Conservation (phyloP, 345 rosid species). For the Corchorus olitorius region DNA sequence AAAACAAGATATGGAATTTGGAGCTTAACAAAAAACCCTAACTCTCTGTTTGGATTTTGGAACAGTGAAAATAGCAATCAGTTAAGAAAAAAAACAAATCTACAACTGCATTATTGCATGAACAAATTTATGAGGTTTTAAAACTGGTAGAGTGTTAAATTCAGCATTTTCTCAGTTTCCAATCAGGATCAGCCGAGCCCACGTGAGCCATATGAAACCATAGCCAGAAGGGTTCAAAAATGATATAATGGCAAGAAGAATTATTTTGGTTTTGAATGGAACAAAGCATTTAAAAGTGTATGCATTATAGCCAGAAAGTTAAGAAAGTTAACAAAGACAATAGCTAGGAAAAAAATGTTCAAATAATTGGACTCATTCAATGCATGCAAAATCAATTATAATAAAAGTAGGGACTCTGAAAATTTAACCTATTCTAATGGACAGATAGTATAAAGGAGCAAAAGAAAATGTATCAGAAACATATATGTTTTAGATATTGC, state of each 20-base stretch:
- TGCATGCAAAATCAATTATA: slow-evolving; percentile 17
- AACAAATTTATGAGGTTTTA: neutral
- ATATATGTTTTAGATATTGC: neutral
- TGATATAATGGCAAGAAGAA: neutral
- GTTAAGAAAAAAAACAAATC: neutral
- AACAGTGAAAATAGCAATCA: neutral
- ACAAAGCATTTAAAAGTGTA: neutral
- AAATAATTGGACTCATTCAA: slow-evolving; percentile 11
- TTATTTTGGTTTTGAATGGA: slow-evolving; percentile 1
- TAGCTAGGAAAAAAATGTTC: neutral
- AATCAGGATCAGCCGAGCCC: neutral
- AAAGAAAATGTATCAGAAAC: slow-evolving; percentile 5
- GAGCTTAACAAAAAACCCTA: neutral
- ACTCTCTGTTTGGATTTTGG: neutral
- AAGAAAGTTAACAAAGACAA: slow-evolving; percentile 7
- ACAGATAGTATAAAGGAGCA: neutral
- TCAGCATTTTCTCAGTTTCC: neutral
- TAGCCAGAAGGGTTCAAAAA: neutral
- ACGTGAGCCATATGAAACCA: neutral
- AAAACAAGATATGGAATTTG: neutral
- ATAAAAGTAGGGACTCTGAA: slow-evolving; percentile 21
- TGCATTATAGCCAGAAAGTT: neutral
- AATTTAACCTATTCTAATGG: neutral
- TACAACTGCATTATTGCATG: neutral
- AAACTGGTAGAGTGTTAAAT: neutral